A percentile compares a stretch with the other conserved stretches of the same genome.
These are phyloP conservation scores for Trichosporon ovoides DNA, from an alignment of 1,284 basidiomycete species.

Conservation along the genomic window DNA sequence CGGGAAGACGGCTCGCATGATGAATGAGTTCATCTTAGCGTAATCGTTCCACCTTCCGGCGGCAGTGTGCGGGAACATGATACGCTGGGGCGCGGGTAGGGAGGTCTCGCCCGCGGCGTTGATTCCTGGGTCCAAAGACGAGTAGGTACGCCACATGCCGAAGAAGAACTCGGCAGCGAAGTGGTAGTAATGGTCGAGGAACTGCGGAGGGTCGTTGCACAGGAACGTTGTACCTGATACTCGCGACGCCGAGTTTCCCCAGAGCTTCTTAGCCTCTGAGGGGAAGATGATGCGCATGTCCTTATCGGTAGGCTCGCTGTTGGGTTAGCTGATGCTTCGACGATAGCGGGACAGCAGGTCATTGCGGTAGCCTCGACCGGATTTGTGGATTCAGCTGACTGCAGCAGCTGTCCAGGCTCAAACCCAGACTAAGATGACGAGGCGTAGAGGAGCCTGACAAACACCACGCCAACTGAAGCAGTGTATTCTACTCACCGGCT, in stretches of 20 bases:
- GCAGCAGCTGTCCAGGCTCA: background rate
- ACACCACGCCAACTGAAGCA: too few species aligned
- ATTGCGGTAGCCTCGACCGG: too few species aligned
- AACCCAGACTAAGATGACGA: too few species aligned
- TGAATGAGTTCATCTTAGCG: slow-evolving; percentile 61
- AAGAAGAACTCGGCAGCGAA: slow-evolving; percentile 71
- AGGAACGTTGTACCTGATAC: slow-evolving; percentile 50
- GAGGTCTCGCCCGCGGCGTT: slow-evolving; percentile 56
- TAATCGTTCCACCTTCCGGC: slow-evolving; percentile 80
- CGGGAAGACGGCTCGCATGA: slow-evolving; percentile 70
- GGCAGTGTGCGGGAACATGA: slow-evolving; percentile 70
- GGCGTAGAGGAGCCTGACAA: too few species aligned
- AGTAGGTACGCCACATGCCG: slow-evolving; percentile 80
- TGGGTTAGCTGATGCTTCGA: slow-evolving; percentile 2
- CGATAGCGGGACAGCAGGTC: too few species aligned
- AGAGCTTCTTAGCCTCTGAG: slow-evolving; percentile 61
- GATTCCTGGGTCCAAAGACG: slow-evolving; percentile 68
- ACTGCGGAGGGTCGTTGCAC: slow-evolving; percentile 76
- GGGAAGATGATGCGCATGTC: slow-evolving; percentile 71
- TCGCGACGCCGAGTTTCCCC: slow-evolving; percentile 54
- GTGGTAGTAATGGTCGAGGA: slow-evolving; percentile 66
- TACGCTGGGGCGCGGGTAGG: slow-evolving; percentile 65
- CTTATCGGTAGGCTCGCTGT: slow-evolving; percentile 60
- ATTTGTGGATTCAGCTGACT: too few species aligned
- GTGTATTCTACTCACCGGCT: slow-evolving; percentile 41